phyloP scores from a whole-genome alignment of 331 rosid genomes.

The Ulmus americana region DNA sequence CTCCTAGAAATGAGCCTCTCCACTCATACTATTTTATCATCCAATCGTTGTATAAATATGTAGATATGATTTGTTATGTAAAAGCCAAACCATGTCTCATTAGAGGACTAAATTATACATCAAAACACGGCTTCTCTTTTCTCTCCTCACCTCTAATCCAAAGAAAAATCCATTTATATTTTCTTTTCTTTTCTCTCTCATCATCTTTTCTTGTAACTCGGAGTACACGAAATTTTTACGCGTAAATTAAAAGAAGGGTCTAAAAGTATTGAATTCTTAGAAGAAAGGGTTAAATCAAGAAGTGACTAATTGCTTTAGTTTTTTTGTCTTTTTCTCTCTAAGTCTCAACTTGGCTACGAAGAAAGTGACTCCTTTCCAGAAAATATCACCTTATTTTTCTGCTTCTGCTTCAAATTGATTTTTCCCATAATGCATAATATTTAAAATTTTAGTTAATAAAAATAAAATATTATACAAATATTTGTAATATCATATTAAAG shows the following conservation, averaged over 20 bases:
- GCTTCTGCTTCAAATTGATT: background rate
- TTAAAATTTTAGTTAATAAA: too few relatives aligned
- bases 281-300: background rate
- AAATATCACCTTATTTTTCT: constrained; percentile 17
- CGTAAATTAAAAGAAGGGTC: constrained; percentile 5
- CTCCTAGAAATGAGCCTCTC: background rate
- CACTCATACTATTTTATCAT: background rate
- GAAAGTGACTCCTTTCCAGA: constrained; percentile 25
- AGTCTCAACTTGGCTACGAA: constrained; percentile 21
- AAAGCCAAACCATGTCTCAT: constrained; percentile 57
- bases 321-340: constrained; percentile 5
- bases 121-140: constrained; percentile 26
- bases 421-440: too few relatives aligned
- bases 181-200: background rate
- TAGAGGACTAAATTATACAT: constrained; percentile 31
- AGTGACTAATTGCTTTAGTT: background rate
- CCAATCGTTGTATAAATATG: background rate
- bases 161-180: background rate
- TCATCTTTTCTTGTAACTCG: background rate
- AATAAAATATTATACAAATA: too few relatives aligned
- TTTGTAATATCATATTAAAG: too few relatives aligned
- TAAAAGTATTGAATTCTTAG: constrained; percentile 1
- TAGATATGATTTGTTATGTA: constrained; percentile 17
- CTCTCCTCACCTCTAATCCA: background rate
- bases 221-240: constrained; percentile 9